Evolutionary conservation across 2,329 filamentous ascomycete species (phyloP).

Genomic region (Septoria linicola): DNA sequence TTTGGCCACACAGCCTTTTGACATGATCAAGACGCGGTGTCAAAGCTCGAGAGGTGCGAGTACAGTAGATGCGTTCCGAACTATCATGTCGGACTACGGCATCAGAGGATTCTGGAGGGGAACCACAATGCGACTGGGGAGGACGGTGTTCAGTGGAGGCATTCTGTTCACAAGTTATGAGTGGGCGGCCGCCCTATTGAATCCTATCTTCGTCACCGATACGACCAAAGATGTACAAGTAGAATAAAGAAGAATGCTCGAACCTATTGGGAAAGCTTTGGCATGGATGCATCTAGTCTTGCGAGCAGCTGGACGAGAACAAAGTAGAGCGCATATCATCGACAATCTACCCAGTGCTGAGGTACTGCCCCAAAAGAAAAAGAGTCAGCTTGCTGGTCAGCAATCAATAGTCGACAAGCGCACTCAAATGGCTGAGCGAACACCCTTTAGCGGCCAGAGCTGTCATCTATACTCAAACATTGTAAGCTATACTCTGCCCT

Average conservation of each 20-base stretch:
- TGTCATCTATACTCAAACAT: too few relatives aligned
- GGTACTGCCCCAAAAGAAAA: too few relatives aligned
- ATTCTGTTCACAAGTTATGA: conserved; percentile 66
- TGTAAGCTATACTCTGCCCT: too few relatives aligned
- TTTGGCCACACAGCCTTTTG: conserved; percentile 60
- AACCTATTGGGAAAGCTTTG: background rate
- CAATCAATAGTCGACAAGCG: too few relatives aligned
- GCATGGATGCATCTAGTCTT: too few relatives aligned
- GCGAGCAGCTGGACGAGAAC: too few relatives aligned
- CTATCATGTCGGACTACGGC: conserved; percentile 58
- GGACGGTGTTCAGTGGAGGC: conserved; percentile 65
- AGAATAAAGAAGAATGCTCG: background rate
- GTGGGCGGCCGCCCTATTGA: conserved; percentile 52
- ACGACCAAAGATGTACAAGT: conserved; percentile 9
- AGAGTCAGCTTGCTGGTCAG: too few relatives aligned
- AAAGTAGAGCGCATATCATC: too few relatives aligned
- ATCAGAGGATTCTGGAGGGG: conserved; percentile 65
- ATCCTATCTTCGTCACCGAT: conserved; percentile 35
- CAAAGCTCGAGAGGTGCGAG: conserved; percentile 60
- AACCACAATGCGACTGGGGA: conserved; percentile 65
- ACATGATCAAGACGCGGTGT: conserved; percentile 62
- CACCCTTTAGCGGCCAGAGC: too few relatives aligned
- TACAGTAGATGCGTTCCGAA: conserved; percentile 56
- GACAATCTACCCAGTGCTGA: too few relatives aligned
- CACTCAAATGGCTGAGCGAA: too few relatives aligned